These are phyloP conservation scores for Malassezia psittaci DNA, from an alignment of 1,284 basidiomycete species.

Conservation along the genomic window DNA sequence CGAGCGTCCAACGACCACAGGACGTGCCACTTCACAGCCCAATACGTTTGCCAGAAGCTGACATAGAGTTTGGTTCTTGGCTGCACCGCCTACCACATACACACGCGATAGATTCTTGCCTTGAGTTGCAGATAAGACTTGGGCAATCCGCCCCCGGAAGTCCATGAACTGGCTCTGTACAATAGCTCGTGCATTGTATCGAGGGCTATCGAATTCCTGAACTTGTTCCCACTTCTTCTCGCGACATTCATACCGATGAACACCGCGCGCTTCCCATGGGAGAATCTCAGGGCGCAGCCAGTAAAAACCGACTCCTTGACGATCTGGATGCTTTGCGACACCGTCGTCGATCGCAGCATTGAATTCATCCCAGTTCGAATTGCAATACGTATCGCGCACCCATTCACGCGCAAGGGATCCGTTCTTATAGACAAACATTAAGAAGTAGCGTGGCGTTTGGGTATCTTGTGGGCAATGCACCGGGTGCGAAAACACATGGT, in stretches of 20 bases:
- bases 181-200: conserved; percentile 66
- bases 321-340: not conserved
- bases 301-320: conserved; percentile 55
- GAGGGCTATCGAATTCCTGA: conserved; percentile 44
- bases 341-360: conserved; percentile 56
- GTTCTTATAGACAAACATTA: conserved; percentile 52
- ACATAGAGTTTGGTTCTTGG: conserved; percentile 63
- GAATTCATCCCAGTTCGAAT: conserved; percentile 61
- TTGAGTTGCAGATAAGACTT: conserved; percentile 55
- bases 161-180: conserved; percentile 76
- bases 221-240: conserved; percentile 26
- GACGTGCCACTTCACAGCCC: conserved; percentile 46
- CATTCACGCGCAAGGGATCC: conserved; percentile 56
- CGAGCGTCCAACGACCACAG: conserved; percentile 22
- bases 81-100: conserved; percentile 70
- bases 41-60: conserved; percentile 71
- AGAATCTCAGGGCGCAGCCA: conserved; percentile 77
- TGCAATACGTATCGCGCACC: conserved; percentile 61
- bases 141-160: conserved; percentile 60
- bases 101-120: conserved; percentile 55
- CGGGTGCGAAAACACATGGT: conserved; percentile 52
- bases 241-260: conserved; percentile 55
- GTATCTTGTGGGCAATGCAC: conserved; percentile 23
- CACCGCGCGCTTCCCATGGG: conserved; percentile 59
- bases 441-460: conserved; percentile 46